A percentile compares a stretch with the other conserved stretches of the same genome.
phyloP scores from a whole-genome alignment of 768 basidiomycete genomes.

The Glaciozyma antarctica region DNA sequence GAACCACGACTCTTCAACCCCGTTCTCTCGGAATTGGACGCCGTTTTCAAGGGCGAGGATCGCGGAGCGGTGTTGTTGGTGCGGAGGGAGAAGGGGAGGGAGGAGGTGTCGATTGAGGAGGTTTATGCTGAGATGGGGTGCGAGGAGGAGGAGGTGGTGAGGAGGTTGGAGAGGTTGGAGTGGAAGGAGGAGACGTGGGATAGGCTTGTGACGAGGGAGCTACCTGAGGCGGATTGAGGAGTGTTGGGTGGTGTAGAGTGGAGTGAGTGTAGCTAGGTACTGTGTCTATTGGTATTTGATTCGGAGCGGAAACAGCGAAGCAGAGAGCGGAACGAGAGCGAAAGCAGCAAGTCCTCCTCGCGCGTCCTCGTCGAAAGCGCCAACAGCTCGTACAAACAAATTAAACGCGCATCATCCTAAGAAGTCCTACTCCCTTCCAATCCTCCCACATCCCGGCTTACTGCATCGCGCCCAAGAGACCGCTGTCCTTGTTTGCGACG shows the following conservation, averaged over 20 bases:
- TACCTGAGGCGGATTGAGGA: slow-evolving; percentile 53
- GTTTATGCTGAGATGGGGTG: slow-evolving; percentile 82
- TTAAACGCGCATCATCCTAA: too few species aligned
- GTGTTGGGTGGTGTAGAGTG: neutral
- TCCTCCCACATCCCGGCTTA: too few species aligned
- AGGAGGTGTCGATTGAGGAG: slow-evolving; percentile 60
- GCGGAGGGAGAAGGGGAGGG: slow-evolving; percentile 20
- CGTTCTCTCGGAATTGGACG: slow-evolving; percentile 65
- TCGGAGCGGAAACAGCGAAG: too few species aligned
- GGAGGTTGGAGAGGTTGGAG: slow-evolving; percentile 66
- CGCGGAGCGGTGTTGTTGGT: slow-evolving; percentile 45
- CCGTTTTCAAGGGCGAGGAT: slow-evolving; percentile 44
- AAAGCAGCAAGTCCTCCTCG: too few species aligned
- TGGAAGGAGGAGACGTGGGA: slow-evolving; percentile 89
- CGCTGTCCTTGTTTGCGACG: neutral
- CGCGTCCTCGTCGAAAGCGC: too few species aligned
- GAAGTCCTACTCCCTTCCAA: too few species aligned
- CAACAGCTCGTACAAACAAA: too few species aligned
- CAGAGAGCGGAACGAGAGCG: too few species aligned
- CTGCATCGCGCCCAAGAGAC: neutral
- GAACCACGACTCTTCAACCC: slow-evolving; percentile 85
- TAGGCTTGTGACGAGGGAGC: slow-evolving; percentile 66
- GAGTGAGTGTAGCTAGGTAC: neutral
- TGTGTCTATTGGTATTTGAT: neutral
- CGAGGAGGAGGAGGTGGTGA: slow-evolving; percentile 77